These are phyloP conservation scores for Kwoniella sp. DNA, from an alignment of 768 basidiomycete genomes.

Conservation along the genomic window DNA sequence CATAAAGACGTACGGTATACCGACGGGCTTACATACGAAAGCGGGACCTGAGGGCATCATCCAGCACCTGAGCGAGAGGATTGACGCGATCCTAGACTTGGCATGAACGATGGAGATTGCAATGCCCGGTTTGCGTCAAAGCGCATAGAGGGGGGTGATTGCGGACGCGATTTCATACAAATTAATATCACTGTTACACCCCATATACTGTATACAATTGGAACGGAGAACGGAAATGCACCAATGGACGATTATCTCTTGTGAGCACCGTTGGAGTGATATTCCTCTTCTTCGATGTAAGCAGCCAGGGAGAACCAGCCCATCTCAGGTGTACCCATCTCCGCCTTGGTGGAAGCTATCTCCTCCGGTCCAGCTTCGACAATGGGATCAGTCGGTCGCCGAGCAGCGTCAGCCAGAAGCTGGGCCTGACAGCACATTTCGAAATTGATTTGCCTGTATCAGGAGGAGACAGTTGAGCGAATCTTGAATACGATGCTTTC, in stretches of 20 bases:
- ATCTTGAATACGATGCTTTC: too few species aligned
- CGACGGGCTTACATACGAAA: conserved; percentile 49
- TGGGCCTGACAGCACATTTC: conserved; percentile 44
- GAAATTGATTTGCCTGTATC: conserved; percentile 41
- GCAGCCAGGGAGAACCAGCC: conserved; percentile 37
- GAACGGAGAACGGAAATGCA: background rate
- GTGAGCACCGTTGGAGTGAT: conserved; percentile 34
- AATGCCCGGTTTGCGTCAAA: too few species aligned
- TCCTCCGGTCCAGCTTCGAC: conserved; percentile 33
- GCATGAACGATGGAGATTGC: background rate
- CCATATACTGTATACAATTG: background rate
- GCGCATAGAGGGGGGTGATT: background rate
- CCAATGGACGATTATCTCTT: background rate
- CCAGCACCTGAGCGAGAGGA: conserved; percentile 44
- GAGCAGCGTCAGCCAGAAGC: conserved; percentile 36
- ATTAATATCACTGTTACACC: background rate
- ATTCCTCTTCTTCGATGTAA: conserved; percentile 38
- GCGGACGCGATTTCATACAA: background rate
- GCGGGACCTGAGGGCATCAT: conserved; percentile 48
- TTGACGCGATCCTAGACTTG: conserved; percentile 40
- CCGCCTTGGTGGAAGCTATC: conserved; percentile 29
- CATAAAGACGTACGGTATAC: conserved; percentile 48
- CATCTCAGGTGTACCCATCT: conserved; percentile 39
- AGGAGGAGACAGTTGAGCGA: too few species aligned
- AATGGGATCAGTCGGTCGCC: conserved; percentile 19